Evolutionary conservation across 495 filamentous ascomycete genomes (phyloP).

Genomic region (Cercophora scortea): DNA sequence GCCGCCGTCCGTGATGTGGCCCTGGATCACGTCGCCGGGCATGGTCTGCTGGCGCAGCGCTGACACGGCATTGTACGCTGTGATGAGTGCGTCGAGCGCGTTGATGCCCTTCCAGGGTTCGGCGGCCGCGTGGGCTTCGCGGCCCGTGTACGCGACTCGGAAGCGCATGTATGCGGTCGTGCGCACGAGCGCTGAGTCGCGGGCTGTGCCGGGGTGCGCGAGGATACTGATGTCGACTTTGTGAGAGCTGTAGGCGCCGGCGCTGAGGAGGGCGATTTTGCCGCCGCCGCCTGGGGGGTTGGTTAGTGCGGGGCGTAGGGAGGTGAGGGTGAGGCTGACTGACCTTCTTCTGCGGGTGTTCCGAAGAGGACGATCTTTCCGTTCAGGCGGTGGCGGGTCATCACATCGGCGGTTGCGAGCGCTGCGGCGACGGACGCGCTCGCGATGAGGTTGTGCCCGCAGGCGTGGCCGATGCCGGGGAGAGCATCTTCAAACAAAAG

Average conservation of each 20-base stretch:
- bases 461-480: slow-evolving; percentile 56
- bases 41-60: slow-evolving; percentile 57
- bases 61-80: slow-evolving; percentile 53
- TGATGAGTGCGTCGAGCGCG: slow-evolving; percentile 54
- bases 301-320: not conserved
- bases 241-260: slow-evolving; percentile 46
- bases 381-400: slow-evolving; percentile 37
- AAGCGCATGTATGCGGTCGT: slow-evolving; percentile 43
- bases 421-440: slow-evolving; percentile 53
- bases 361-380: slow-evolving; percentile 59
- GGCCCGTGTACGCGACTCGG: slow-evolving; percentile 44
- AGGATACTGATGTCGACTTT: slow-evolving; percentile 60
- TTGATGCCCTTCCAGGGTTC: slow-evolving; percentile 59
- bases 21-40: slow-evolving; percentile 52
- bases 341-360: slow-evolving; percentile 59
- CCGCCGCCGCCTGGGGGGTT: slow-evolving; percentile 44
- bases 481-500: slow-evolving; percentile 35
- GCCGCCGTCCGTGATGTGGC: slow-evolving; percentile 52
- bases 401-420: slow-evolving; percentile 42
- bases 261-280: slow-evolving; percentile 57
- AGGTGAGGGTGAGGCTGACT: not conserved
- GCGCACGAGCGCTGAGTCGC: slow-evolving; percentile 35
- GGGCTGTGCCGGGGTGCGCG: slow-evolving; percentile 45
- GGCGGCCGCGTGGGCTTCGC: slow-evolving; percentile 49
- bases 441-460: slow-evolving; percentile 64